phyloP scores from a whole-genome alignment of 2,329 filamentous ascomycete genomes.

The Corinectria fuckeliana region DNA sequence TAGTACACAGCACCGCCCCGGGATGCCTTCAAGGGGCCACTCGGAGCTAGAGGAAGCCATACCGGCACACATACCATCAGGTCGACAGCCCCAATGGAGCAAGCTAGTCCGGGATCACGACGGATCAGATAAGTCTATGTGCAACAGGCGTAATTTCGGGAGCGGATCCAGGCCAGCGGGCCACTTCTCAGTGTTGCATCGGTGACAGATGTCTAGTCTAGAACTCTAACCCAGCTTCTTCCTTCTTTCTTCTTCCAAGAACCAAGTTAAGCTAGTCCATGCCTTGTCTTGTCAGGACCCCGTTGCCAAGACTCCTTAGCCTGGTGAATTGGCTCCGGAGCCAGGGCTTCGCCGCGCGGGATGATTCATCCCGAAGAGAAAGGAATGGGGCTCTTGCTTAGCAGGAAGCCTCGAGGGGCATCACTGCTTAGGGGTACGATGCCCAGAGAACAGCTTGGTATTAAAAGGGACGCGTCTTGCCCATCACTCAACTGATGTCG shows the following conservation, averaged over 20 bases:
- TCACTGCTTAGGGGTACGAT: not conserved
- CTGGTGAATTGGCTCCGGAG: too few relatives aligned
- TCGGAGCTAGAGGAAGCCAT: not conserved
- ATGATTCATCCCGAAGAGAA: slow-evolving; percentile 6
- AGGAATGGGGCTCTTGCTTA: not conserved
- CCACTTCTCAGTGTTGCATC: slow-evolving; percentile 22
- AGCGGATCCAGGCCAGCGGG: slow-evolving; percentile 28
- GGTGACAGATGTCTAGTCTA: slow-evolving; percentile 3
- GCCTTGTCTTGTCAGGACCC: not conserved
- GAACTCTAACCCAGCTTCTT: slow-evolving; percentile 3
- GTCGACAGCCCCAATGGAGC: not conserved
- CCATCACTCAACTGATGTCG: not conserved
- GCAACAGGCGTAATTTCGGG: slow-evolving; percentile 30
- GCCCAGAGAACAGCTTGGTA: not conserved
- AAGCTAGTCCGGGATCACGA: slow-evolving; percentile 12
- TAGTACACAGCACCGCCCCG: too few relatives aligned
- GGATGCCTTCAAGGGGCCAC: not conserved
- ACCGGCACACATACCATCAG: not conserved
- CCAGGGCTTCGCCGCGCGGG: slow-evolving; percentile 2
- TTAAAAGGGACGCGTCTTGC: slow-evolving; percentile 11
- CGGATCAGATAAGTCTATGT: slow-evolving; percentile 33
- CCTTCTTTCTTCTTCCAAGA: not conserved
- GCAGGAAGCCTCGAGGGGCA: not conserved
- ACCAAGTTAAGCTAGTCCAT: not conserved
- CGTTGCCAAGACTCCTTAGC: not conserved